phyloP scores from a whole-genome alignment of 2,329 filamentous ascomycete species.

The Colletotrichum sp. region DNA sequence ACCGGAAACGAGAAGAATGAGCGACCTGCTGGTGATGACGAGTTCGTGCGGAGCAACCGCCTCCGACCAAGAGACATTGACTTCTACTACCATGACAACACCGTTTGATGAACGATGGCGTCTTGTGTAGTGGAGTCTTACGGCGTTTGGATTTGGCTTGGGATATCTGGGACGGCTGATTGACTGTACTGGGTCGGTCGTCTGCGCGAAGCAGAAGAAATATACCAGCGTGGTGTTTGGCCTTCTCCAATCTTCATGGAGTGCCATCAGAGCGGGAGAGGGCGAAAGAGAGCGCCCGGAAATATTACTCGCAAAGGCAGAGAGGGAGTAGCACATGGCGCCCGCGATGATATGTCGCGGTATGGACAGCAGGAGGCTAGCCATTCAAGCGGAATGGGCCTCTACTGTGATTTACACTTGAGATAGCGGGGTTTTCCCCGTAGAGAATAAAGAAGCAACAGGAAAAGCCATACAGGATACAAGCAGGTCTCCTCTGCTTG shows the following conservation, averaged over 20 bases:
- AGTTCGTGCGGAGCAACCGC: slow-evolving; percentile 84
- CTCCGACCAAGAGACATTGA: slow-evolving; percentile 85
- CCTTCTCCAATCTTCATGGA: neutral
- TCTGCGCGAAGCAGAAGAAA: neutral
- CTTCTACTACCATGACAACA: slow-evolving; percentile 93
- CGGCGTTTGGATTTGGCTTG: slow-evolving; percentile 14
- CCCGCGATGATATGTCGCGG: neutral
- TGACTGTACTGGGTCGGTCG: neutral
- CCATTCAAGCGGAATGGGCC: neutral
- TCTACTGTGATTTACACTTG: neutral
- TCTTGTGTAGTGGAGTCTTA: neutral
- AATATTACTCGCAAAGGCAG: neutral
- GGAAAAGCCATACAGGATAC: neutral
- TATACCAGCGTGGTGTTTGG: neutral
- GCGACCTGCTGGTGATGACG: slow-evolving; percentile 85
- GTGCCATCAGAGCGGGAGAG: neutral
- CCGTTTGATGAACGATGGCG: slow-evolving; percentile 46
- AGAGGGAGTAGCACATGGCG: neutral
- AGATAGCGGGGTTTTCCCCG: neutral
- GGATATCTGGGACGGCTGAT: neutral
- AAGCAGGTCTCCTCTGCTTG: neutral
- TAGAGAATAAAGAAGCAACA: neutral
- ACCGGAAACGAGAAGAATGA: slow-evolving; percentile 94
- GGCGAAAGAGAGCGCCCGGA: neutral
- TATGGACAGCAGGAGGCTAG: neutral